These are phyloP conservation scores for Debaryomyces castellii DNA, from an alignment of 805 yeast species.

Conservation along the genomic window DNA sequence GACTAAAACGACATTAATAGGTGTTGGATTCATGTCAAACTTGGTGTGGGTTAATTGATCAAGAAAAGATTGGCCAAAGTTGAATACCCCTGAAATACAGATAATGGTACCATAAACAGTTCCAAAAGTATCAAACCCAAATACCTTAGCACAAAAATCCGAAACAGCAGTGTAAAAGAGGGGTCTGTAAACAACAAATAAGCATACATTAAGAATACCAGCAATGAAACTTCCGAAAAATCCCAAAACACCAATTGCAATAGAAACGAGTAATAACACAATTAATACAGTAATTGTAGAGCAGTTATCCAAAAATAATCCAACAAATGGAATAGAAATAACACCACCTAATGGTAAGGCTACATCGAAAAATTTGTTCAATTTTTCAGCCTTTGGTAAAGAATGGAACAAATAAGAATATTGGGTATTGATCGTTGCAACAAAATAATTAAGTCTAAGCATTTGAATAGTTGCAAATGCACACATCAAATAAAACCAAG, in stretches of 20 bases:
- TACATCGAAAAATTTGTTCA: constrained; percentile 50
- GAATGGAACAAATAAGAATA: constrained; percentile 48
- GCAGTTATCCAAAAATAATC: constrained; percentile 48
- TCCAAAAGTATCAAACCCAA: constrained; percentile 62
- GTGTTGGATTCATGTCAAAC: constrained; percentile 56
- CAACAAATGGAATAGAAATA: constrained; percentile 54
- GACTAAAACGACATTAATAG: constrained; percentile 44
- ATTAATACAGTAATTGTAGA: constrained; percentile 46
- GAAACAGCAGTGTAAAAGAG: constrained; percentile 58
- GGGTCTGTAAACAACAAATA: constrained; percentile 56
- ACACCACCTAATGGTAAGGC: constrained; percentile 60
- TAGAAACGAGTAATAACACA: constrained; percentile 39
- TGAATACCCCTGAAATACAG: constrained; percentile 51
- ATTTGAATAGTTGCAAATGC: constrained; percentile 53
- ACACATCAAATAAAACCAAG: constrained; percentile 53
- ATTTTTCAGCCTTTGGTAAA: constrained; percentile 30
- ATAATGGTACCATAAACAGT: constrained; percentile 58
- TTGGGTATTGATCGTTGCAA: constrained; percentile 58
- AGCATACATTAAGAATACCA: constrained; percentile 44
- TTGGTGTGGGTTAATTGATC: constrained; percentile 51
- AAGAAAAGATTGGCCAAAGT: constrained; percentile 46
- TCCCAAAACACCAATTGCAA: constrained; percentile 50
- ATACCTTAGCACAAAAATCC: constrained; percentile 62
- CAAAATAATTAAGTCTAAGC: constrained; percentile 58
- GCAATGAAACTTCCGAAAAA: constrained; percentile 37